Conservation (phyloP, 495 filamentous ascomycete species). For the Penicillium maclennaniae region DNA sequence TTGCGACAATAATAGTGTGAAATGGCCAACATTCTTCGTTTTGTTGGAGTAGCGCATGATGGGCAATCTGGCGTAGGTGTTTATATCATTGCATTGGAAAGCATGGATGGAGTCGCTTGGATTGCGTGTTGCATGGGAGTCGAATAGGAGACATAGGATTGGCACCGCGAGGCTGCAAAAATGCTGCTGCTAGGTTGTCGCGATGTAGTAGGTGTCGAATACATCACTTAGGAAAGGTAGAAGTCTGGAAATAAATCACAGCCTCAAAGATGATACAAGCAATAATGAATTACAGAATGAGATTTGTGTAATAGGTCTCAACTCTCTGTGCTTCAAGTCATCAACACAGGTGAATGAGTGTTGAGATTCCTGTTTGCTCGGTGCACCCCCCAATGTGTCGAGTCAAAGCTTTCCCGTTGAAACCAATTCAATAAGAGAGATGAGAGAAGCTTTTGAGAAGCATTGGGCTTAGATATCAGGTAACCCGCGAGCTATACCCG, state of each 20-base stretch:
- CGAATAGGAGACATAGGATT: not conserved
- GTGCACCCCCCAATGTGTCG: not conserved
- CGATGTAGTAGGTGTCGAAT: not conserved
- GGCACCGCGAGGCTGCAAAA: not conserved
- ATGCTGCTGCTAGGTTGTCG: not conserved
- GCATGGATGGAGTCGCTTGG: not conserved
- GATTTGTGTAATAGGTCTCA: conserved; percentile 7
- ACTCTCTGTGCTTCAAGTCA: not conserved
- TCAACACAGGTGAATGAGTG: not conserved
- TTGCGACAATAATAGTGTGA: not conserved
- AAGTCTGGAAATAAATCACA: not conserved
- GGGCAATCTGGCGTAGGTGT: not conserved
- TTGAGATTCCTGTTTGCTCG: not conserved
- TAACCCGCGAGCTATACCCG: not conserved
- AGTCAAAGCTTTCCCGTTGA: too few species aligned
- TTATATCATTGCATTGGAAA: not conserved
- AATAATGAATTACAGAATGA: conserved; percentile 5
- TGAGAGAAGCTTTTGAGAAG: not conserved
- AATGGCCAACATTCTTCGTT: conserved; percentile 10
- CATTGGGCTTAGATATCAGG: not conserved
- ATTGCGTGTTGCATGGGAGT: not conserved
- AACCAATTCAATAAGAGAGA: too few species aligned
- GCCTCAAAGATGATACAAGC: not conserved
- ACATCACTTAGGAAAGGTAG: not conserved
- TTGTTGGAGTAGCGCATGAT: not conserved